Conservation (phyloP, 208 protist species). For the Kentomonas sorsogonicus region DNA sequence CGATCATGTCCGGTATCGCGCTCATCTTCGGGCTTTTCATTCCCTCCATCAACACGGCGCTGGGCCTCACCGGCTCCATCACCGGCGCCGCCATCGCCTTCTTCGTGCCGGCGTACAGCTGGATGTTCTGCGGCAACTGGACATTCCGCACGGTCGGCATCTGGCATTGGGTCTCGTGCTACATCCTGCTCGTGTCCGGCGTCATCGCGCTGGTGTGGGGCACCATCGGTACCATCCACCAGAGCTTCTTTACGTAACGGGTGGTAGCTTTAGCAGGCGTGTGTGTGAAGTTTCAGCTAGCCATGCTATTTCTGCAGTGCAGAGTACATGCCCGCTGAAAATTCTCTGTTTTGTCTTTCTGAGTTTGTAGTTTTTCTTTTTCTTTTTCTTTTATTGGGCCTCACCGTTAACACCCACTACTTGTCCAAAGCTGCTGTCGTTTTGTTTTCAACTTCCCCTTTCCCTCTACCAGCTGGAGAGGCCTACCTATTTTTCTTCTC, state of each 20-base stretch:
- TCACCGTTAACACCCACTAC: slow-evolving; percentile 4
- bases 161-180: slow-evolving; percentile 34
- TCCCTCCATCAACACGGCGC: slow-evolving; percentile 63
- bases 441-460: slow-evolving; percentile 1
- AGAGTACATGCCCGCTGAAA: background rate
- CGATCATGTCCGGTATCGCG: slow-evolving; percentile 22
- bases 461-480: no score
- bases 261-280: background rate
- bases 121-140: slow-evolving; percentile 68
- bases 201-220: slow-evolving; percentile 70
- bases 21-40: slow-evolving; percentile 60
- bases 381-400: background rate
- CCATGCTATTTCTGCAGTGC: background rate
- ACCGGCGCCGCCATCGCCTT: slow-evolving; percentile 74
- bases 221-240: slow-evolving; percentile 42
- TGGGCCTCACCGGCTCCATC: slow-evolving; percentile 62
- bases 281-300: background rate
- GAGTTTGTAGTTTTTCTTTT: slow-evolving; percentile 10
- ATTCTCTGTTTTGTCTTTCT: background rate
- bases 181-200: slow-evolving; percentile 39
- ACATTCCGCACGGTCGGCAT: slow-evolving; percentile 37
- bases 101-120: slow-evolving; percentile 66
- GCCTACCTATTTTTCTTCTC: no score
- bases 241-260: slow-evolving; percentile 13
- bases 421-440: background rate